Base-by-base conservation (phyloP, 257 asterid species). In the Pogostemon cablin region DNA sequence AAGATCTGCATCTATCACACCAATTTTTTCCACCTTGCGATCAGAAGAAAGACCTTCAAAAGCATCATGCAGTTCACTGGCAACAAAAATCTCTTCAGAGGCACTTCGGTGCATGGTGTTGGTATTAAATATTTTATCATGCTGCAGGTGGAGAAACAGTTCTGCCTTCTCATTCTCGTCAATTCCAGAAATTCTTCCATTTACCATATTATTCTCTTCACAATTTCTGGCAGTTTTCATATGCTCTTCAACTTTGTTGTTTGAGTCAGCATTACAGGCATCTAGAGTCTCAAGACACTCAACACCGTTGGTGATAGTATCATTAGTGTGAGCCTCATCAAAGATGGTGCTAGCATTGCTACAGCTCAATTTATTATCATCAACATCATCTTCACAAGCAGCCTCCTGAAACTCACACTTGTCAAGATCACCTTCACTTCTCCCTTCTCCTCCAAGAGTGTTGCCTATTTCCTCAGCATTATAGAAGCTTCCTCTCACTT, bases 71-170 rank as follows among this genome's bases (percentile, higher is more conserved):
- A 68, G 52, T 65, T 69, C 69, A 74, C 69, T 76, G 62, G 72
- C 75, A 60, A 78, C 17, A 37, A 79, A 54, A 66, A 61, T 71
- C 77, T 73, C 84, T 70, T 78, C 88, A 65, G 82, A 77, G 74
- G 80, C 81, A 80, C 75, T 78, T 67, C 77, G 86, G 68, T 48
- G 80, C 65, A 74, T 71, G 75, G 65, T 52, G 68, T 78, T 78
- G 10, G 62, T 48, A 68, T 56, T 76, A 59, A 47, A 64, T 15
- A 81, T 68, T 68, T 81, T 76, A 62, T 74, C 73, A 57, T 67
- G 82, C 63, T 64, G 71, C 69, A 32, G 59, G 65, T 17, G 59
- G 62, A 56, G 77, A 50, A 61, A 59, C 70, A 69, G 65, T 58
- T 74, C 80, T 68, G 74, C 75, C 69, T 75, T 68, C 61, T 49